phyloP scores from a whole-genome alignment of 2,329 filamentous ascomycete species.

The Fusarium multiceps region DNA sequence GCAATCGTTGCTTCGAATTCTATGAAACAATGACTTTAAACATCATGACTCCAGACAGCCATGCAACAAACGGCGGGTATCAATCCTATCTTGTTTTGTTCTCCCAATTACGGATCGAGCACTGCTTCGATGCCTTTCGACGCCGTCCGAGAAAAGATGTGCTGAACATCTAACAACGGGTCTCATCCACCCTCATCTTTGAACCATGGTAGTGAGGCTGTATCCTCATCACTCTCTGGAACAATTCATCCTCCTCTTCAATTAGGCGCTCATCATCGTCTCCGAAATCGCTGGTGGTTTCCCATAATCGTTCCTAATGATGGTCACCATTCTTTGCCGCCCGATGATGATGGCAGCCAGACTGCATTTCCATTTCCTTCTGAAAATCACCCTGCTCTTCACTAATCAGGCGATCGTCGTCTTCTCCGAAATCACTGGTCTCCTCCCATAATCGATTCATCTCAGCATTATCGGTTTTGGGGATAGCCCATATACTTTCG shows the following conservation, averaged over 20 bases:
- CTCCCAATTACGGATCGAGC: constrained; percentile 40
- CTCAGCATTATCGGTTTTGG: constrained; percentile 71
- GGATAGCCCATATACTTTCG: constrained; percentile 93
- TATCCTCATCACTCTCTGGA: constrained; percentile 55
- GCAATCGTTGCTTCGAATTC: constrained; percentile 2
- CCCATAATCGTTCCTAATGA: constrained; percentile 75
- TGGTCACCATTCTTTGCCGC: constrained; percentile 45
- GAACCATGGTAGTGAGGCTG: constrained; percentile 54
- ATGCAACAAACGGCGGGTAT: constrained; percentile 46
- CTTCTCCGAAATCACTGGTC: constrained; percentile 85
- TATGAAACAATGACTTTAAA: constrained; percentile 7
- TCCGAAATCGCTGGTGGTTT: constrained; percentile 85
- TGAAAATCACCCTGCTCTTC: constrained; percentile 74
- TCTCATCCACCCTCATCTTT: constrained; percentile 42
- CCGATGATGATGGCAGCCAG: constrained; percentile 54
- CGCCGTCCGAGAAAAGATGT: constrained; percentile 2
- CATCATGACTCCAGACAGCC: constrained; percentile 11
- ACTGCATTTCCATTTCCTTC: constrained; percentile 55
- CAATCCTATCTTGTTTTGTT: constrained; percentile 39
- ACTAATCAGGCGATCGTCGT: constrained; percentile 80
- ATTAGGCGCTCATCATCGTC: constrained; percentile 85
- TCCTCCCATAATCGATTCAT: constrained; percentile 88
- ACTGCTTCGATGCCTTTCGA: constrained; percentile 45
- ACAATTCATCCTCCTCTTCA: constrained; percentile 74
- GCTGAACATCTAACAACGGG: constrained; percentile 38